Evolutionary conservation across 768 basidiomycete species (phyloP).

Genomic region (Ramaria rubella): DNA sequence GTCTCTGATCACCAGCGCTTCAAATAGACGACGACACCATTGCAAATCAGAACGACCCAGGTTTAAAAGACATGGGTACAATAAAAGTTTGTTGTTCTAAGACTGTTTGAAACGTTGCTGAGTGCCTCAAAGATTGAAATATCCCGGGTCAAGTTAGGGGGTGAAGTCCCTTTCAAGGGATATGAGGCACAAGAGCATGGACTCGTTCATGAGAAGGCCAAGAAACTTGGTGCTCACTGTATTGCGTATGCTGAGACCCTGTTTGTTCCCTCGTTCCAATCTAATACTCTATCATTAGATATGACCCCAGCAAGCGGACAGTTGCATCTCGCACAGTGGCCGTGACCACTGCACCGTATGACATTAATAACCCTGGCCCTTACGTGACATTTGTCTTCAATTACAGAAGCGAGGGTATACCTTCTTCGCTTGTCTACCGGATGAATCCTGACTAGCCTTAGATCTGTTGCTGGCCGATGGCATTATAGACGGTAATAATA

Average conservation of each 20-base stretch:
- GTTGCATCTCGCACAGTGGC: neutral
- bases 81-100: neutral
- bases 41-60: constrained; percentile 3
- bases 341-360: constrained; percentile 44
- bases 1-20: neutral
- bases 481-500: neutral
- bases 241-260: constrained; percentile 36
- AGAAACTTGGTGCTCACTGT: constrained; percentile 30
- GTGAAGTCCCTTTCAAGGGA: constrained; percentile 7
- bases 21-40: constrained; percentile 10
- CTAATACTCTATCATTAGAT: neutral
- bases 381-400: constrained; percentile 63
- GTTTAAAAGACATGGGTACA: constrained; percentile 8
- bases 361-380: constrained; percentile 33
- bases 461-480: neutral
- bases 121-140: constrained; percentile 5
- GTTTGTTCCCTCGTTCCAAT: neutral
- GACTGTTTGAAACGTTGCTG: neutral
- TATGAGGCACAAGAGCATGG: constrained; percentile 5
- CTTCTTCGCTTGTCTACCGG: neutral
- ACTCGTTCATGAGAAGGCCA: constrained; percentile 4
- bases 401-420: constrained; percentile 29
- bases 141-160: constrained; percentile 7
- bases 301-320: constrained; percentile 9
- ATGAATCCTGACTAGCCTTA: neutral